These are phyloP conservation scores for Tranzscheliella williamsii DNA, from an alignment of 1,284 basidiomycete genomes.

Conservation along the genomic window DNA sequence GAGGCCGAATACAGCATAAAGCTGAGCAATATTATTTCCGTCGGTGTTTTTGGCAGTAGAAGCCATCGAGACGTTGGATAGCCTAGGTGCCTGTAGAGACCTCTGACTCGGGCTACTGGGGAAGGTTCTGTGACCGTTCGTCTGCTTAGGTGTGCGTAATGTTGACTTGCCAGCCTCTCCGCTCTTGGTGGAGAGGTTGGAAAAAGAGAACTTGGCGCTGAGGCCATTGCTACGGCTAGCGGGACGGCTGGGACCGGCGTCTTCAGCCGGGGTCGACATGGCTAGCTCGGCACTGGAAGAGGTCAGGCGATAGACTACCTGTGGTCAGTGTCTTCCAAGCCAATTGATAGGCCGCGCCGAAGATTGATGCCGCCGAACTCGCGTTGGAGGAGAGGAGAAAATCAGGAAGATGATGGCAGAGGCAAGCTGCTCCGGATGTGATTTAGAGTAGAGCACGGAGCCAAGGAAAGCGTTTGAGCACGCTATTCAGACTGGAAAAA, in stretches of 20 bases:
- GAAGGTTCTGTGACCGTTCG: slow-evolving; percentile 6
- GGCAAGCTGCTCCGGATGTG: too few species aligned
- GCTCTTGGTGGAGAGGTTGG: slow-evolving; percentile 33
- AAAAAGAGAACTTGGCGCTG: slow-evolving; percentile 31
- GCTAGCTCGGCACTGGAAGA: too few species aligned
- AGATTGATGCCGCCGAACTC: too few species aligned
- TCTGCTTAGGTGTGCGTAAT: slow-evolving; percentile 13
- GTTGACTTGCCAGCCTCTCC: slow-evolving; percentile 5
- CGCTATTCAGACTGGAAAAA: too few species aligned
- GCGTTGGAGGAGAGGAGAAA: too few species aligned
- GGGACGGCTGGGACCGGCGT: slow-evolving; percentile 20
- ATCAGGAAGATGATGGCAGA: too few species aligned
- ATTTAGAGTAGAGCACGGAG: too few species aligned
- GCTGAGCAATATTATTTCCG: slow-evolving; percentile 61
- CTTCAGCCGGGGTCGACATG: slow-evolving; percentile 4
- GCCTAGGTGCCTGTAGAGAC: slow-evolving; percentile 2
- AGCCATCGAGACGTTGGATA: slow-evolving; percentile 14
- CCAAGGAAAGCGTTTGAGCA: too few species aligned
- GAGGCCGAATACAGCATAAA: slow-evolving; percentile 65
- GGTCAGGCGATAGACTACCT: too few species aligned
- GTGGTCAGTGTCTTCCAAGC: too few species aligned
- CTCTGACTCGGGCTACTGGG: slow-evolving; percentile 11
- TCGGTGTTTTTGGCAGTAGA: slow-evolving; percentile 25
- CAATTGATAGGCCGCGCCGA: too few species aligned
- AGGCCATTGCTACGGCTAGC: slow-evolving; percentile 13